Conservation (phyloP, 805 yeast species). For the Sugiyamaella mastotermitis region DNA sequence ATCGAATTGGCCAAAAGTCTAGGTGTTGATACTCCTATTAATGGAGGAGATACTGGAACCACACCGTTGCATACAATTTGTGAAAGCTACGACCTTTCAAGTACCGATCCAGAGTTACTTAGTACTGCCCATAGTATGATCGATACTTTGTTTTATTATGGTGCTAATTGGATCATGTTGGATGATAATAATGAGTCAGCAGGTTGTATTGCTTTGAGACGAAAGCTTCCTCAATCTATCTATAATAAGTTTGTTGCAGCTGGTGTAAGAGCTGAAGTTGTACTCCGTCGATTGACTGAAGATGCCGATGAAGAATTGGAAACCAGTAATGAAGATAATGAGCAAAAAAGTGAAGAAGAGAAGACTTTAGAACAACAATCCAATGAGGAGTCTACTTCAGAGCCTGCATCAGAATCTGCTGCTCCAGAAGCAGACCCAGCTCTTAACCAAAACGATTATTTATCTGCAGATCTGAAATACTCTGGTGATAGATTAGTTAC, state of each 20-base stretch:
- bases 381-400: neutral
- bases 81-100: slow-evolving; percentile 38
- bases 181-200: slow-evolving; percentile 73
- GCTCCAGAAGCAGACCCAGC: slow-evolving; percentile 22
- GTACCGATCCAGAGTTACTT: slow-evolving; percentile 38
- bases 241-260: slow-evolving; percentile 60
- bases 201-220: slow-evolving; percentile 67
- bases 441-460: slow-evolving; percentile 50
- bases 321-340: slow-evolving; percentile 13
- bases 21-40: slow-evolving; percentile 10
- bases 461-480: slow-evolving; percentile 62
- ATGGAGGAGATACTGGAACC: slow-evolving; percentile 45
- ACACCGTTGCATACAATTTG: slow-evolving; percentile 74
- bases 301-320: neutral
- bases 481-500: slow-evolving; percentile 65
- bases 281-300: slow-evolving; percentile 58
- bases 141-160: slow-evolving; percentile 64
- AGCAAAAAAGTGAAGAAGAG: neutral
- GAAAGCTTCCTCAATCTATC: slow-evolving; percentile 43
- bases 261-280: slow-evolving; percentile 83
- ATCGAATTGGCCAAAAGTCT: slow-evolving; percentile 34
- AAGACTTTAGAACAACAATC: neutral
- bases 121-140: slow-evolving; percentile 49
- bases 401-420: too few species aligned
- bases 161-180: slow-evolving; percentile 86